These are phyloP conservation scores for Byssochlamys sp. DNA, from an alignment of 2,329 filamentous ascomycete genomes.

Conservation along the genomic window DNA sequence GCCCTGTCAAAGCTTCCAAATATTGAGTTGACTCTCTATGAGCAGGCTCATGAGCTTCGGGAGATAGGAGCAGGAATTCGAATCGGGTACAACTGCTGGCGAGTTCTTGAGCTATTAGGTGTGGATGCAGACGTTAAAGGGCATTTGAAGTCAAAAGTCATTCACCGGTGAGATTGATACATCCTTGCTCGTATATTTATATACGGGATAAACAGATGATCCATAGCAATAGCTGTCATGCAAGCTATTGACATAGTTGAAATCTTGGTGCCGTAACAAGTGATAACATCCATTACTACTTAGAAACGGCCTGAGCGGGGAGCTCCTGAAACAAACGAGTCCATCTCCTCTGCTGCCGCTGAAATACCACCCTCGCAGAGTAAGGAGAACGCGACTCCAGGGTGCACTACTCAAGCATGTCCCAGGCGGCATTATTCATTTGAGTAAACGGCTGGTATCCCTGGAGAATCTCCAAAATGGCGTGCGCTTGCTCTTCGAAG, in stretches of 20 bases:
- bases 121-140: constrained; percentile 31
- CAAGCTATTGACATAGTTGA: too few species aligned
- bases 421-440: constrained; percentile 33
- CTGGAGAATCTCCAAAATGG: constrained; percentile 32
- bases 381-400: constrained; percentile 36
- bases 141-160: constrained; percentile 21
- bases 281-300: background rate
- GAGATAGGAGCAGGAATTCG: constrained; percentile 43
- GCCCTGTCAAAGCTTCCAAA: constrained; percentile 34
- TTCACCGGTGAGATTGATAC: constrained; percentile 18
- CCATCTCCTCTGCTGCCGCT: constrained; percentile 5
- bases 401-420: constrained; percentile 41
- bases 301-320: constrained; percentile 26
- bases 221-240: too few species aligned
- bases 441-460: constrained; percentile 36
- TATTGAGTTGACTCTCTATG: constrained; percentile 36
- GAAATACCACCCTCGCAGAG: constrained; percentile 17
- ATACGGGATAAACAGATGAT: constrained; percentile 4
- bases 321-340: constrained; percentile 11
- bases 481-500: constrained; percentile 38
- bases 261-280: background rate
- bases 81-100: constrained; percentile 40
- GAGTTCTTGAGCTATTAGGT: constrained; percentile 38
- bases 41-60: constrained; percentile 36
- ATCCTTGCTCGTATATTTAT: background rate